Conservation (phyloP, 768 basidiomycete species). For the Serendipita sp. region DNA sequence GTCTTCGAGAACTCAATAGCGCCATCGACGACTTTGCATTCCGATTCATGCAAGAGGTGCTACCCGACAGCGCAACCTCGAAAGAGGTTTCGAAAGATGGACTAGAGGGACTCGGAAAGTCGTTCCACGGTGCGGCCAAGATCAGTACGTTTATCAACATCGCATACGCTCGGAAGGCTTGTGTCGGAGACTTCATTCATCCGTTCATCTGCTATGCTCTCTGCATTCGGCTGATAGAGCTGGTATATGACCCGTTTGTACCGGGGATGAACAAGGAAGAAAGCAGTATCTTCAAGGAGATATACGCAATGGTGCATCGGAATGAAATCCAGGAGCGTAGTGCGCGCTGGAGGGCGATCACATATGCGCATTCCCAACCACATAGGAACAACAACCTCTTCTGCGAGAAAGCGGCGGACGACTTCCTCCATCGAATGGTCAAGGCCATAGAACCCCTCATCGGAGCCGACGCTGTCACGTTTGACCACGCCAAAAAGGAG, state of each 20-base stretch:
- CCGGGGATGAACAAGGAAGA: not conserved
- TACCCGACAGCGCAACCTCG: not conserved
- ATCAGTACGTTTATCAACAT: not conserved
- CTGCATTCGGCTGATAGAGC: not conserved
- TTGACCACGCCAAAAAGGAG: not conserved
- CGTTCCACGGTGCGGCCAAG: not conserved
- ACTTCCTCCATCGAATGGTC: not conserved
- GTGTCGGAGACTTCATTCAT: not conserved
- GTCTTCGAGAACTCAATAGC: not conserved
- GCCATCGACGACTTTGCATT: constrained; percentile 2
- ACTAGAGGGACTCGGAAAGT: not conserved
- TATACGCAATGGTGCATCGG: not conserved
- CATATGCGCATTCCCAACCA: not conserved
- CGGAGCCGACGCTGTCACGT: not conserved
- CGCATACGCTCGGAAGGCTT: not conserved
- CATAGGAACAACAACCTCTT: not conserved
- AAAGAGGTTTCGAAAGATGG: not conserved
- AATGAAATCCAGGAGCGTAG: not conserved
- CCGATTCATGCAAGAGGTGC: not conserved
- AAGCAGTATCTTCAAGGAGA: not conserved
- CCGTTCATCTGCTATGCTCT: constrained; percentile 4
- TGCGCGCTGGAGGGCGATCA: not conserved
- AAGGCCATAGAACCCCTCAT: not conserved
- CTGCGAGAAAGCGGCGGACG: not conserved
- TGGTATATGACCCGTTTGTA: not conserved